Evolutionary conservation across 2,329 filamentous ascomycete genomes (phyloP), one percentile per base, ranked within the genome.

Genomic region (Sporothrix schenckii): DNA sequence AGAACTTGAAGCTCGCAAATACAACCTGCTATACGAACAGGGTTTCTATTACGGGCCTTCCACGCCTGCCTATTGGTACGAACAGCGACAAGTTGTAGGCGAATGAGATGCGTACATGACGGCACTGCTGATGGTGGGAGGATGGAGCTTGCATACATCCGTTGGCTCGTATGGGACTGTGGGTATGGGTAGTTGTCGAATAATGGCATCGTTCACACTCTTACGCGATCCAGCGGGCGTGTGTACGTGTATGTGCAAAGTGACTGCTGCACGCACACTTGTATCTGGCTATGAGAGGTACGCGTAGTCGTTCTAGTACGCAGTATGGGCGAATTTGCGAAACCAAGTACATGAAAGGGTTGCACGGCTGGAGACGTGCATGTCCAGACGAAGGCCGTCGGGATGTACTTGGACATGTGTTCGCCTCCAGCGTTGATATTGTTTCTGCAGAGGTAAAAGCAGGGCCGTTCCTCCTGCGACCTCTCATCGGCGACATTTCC

Each of bases 141-240:
- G 44, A 34, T 30, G 39, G 39, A 63, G 58, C 39, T 63, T 16
- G 47, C 58, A 47, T 47, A 63, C 58, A 47, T 27, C 27, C 39
- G 47, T 47, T 11, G 39, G 39, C 39, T 47, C 58, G 39, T 63
- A n/a, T 44, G 34, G 24, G 54, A 30, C 10, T 24, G 44, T 63
- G 44, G 44, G 61, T 65, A 34, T 65, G 61, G 61, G 14, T 65
- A 34, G 21, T 34, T 50, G 44, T 50, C 61, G 19, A 44, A 63
- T n/a, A 63, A 4, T 47, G 30, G 39, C 39, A 65, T 21, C 9
- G 9, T 9, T 14, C 13, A 30, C 6, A 44, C 19, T 49, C 5
- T 19, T 49, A 50, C 49, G 60, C 60, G 41, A 65, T 41, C 14
- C 13, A 27, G 4, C 47, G 61, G 27, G 61, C 21, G 58, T 63